Conservation (phyloP, 1,284 basidiomycete species). For the Ceratobasidium sp. region DNA sequence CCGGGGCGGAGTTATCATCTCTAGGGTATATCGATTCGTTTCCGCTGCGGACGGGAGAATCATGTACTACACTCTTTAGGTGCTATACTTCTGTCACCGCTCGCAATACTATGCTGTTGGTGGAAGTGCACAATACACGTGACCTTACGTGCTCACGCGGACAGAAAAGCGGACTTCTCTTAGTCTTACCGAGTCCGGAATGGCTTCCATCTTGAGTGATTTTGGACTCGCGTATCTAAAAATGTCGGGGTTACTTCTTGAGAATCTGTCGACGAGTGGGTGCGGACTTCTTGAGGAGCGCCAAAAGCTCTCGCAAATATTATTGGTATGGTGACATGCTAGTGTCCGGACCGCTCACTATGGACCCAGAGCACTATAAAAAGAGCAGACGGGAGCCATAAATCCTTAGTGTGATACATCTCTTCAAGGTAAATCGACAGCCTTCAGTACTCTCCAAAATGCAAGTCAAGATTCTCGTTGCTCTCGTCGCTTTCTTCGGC, state of each 20-base stretch:
- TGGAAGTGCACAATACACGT: not conserved
- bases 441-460: conserved; percentile 7
- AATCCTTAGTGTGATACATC: not conserved
- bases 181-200: not conserved
- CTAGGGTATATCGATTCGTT: not conserved
- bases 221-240: not conserved
- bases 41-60: conserved; percentile 11
- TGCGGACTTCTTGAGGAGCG: not conserved
- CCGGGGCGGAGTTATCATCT: not conserved
- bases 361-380: conserved; percentile 2
- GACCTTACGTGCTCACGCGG: not conserved
- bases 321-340: not conserved
- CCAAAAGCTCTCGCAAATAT: not conserved
- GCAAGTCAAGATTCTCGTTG: conserved; percentile 28
- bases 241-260: conserved; percentile 6
- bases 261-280: not conserved
- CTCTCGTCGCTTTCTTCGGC: conserved; percentile 31
- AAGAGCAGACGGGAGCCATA: not conserved
- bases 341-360: not conserved
- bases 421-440: not conserved
- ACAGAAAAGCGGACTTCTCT: not conserved
- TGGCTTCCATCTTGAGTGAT: not conserved
- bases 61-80: not conserved
- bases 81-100: not conserved
- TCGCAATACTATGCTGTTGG: not conserved